Conservation (phyloP, 2,329 filamentous ascomycete genomes). For the Ascosphaera pollenicola region DNA sequence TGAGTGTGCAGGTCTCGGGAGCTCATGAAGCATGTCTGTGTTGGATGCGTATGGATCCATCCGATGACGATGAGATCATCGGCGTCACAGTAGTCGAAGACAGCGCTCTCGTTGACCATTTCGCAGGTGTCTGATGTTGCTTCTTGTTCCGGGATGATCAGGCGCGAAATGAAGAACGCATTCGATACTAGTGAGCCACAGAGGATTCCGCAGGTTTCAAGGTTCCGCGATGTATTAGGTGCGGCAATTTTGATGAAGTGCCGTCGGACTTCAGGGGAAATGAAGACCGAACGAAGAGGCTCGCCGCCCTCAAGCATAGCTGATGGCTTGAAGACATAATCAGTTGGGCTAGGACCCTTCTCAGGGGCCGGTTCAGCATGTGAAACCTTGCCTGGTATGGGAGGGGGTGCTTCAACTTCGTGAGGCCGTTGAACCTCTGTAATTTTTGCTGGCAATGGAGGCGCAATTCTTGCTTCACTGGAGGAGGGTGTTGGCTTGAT, state of each 20-base stretch:
- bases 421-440: neutral
- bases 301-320: constrained; percentile 79
- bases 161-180: constrained; percentile 69
- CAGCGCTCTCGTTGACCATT: constrained; percentile 61
- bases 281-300: constrained; percentile 67
- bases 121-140: constrained; percentile 88
- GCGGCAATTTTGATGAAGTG: constrained; percentile 54
- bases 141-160: constrained; percentile 79
- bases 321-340: constrained; percentile 57
- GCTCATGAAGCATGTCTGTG: constrained; percentile 95
- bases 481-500: neutral
- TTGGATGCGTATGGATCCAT: constrained; percentile 97
- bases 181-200: constrained; percentile 83
- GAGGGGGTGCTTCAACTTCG: constrained; percentile 3
- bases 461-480: neutral
- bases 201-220: constrained; percentile 90
- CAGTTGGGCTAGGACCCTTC: neutral
- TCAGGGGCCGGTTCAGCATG: neutral
- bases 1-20: constrained; percentile 86
- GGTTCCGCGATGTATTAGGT: constrained; percentile 54
- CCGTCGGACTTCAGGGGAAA: constrained; percentile 52
- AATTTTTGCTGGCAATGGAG: neutral
- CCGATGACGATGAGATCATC: constrained; percentile 71
- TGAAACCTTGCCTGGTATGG: constrained; percentile 10
- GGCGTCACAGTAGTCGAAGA: constrained; percentile 75